Percentiles rank a stretch among this genome's conserved stretches.
Evolutionary conservation across 441 rosid genomes (phyloP).

Genomic region (Populus hybrid): DNA sequence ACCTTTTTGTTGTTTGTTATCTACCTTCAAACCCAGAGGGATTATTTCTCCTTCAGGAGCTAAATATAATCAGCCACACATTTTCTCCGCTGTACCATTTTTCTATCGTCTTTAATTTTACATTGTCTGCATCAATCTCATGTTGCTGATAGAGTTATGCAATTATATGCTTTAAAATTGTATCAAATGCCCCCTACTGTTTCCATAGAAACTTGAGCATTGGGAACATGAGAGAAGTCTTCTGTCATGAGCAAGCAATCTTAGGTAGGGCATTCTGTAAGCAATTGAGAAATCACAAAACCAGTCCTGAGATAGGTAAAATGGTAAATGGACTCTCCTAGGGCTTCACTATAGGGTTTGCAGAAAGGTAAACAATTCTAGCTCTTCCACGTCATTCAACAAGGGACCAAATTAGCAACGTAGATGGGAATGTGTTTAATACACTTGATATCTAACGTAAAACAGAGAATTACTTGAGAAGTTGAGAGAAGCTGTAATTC

Average conservation of each 20-base stretch:
- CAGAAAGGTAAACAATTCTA: too few relatives aligned
- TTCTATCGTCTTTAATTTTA: background rate
- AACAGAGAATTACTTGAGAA: too few relatives aligned
- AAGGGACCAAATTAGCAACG: too few relatives aligned
- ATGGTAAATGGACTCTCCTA: too few relatives aligned
- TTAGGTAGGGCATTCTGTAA: background rate
- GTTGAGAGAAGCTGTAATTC: too few relatives aligned
- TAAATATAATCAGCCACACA: background rate
- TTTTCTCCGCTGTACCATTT: background rate
- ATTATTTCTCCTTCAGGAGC: slow-evolving; percentile 10
- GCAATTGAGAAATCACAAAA: background rate
- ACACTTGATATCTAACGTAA: too few relatives aligned
- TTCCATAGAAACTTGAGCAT: background rate
- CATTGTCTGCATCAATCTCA: background rate
- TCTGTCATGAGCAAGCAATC: background rate
- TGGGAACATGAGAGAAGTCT: background rate
- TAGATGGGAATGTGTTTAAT: too few relatives aligned
- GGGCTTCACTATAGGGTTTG: too few relatives aligned
- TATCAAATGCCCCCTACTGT: background rate
- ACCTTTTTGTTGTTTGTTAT: background rate
- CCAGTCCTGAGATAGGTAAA: too few relatives aligned
- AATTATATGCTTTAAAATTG: background rate
- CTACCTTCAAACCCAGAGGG: background rate
- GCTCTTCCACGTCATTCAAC: too few relatives aligned
- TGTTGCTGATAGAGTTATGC: background rate